phyloP scores from a whole-genome alignment of 1,139 yeast genomes.

The Blastobotrys ciferrii region DNA sequence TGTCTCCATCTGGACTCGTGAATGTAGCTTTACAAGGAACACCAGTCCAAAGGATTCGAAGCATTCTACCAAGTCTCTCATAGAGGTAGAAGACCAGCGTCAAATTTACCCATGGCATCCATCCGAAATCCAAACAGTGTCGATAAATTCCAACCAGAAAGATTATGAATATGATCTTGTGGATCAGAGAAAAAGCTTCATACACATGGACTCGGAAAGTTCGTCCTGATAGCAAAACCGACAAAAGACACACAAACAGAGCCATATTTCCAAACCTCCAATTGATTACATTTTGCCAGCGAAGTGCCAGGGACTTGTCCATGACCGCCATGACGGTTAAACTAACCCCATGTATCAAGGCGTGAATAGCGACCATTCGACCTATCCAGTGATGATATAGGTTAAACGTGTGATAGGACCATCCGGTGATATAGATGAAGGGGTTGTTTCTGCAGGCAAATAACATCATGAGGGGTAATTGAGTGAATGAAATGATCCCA shows the following conservation, averaged over 20 bases:
- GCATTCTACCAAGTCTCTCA: slow-evolving; percentile 40
- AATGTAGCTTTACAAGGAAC: slow-evolving; percentile 41
- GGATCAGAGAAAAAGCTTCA: slow-evolving; percentile 42
- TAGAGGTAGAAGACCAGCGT: slow-evolving; percentile 40
- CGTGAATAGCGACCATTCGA: slow-evolving; percentile 50
- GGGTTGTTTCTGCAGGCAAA: slow-evolving; percentile 66
- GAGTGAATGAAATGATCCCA: slow-evolving; percentile 57
- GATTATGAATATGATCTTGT: slow-evolving; percentile 39
- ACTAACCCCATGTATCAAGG: slow-evolving; percentile 37
- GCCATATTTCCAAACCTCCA: slow-evolving; percentile 48
- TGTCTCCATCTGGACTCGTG: slow-evolving; percentile 27
- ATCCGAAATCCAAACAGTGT: slow-evolving; percentile 46
- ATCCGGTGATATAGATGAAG: slow-evolving; percentile 54
- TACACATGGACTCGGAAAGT: slow-evolving; percentile 40
- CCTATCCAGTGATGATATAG: slow-evolving; percentile 65
- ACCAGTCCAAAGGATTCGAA: slow-evolving; percentile 42
- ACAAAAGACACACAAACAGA: slow-evolving; percentile 26
- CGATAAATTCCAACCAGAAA: slow-evolving; percentile 44
- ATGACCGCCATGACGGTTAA: slow-evolving; percentile 39
- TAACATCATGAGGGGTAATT: slow-evolving; percentile 53
- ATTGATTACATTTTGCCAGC: slow-evolving; percentile 43
- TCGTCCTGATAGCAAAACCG: slow-evolving; percentile 19
- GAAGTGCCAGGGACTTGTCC: slow-evolving; percentile 37
- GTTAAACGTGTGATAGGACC: slow-evolving; percentile 64
- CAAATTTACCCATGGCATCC: slow-evolving; percentile 46